Percentiles rank a stretch among this genome's conserved stretches.
phyloP scores from a whole-genome alignment of 805 yeast genomes.

The Isabelozyma heimii region DNA sequence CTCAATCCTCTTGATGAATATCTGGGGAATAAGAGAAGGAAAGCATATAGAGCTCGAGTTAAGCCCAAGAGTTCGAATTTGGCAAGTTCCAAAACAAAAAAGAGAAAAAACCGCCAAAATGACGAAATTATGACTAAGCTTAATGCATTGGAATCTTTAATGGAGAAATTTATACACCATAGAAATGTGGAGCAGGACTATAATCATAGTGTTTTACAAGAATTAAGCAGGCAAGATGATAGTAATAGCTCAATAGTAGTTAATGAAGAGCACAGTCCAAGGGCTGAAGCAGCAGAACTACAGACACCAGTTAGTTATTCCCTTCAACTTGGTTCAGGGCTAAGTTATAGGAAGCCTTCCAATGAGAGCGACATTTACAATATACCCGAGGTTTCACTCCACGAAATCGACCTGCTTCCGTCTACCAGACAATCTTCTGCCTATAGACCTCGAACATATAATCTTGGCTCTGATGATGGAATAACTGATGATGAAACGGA shows the following conservation, averaged over 20 bases:
- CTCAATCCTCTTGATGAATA: background rate
- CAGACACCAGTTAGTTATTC: background rate
- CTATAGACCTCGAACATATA: background rate
- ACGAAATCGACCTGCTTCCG: constrained; percentile 19
- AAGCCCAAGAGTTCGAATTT: background rate
- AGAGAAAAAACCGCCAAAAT: constrained; percentile 1
- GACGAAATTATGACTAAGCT: constrained; percentile 15
- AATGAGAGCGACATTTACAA: constrained; percentile 13
- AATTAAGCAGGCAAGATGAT: background rate
- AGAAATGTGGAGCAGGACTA: background rate
- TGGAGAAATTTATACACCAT: background rate
- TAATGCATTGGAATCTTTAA: constrained; percentile 11
- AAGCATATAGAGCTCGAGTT: background rate
- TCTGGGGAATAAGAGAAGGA: background rate
- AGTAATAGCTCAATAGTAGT: background rate
- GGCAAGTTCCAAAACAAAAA: background rate
- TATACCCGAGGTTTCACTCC: constrained; percentile 18
- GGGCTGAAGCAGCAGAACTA: background rate
- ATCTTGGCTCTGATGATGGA: background rate
- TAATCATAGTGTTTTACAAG: background rate
- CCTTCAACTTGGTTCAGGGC: background rate
- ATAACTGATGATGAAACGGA: background rate
- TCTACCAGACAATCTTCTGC: constrained; percentile 6
- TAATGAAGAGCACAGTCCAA: background rate
- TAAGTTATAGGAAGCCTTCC: background rate